phyloP scores from a whole-genome alignment of 805 yeast genomes.

The Clavispora vitiphila region DNA sequence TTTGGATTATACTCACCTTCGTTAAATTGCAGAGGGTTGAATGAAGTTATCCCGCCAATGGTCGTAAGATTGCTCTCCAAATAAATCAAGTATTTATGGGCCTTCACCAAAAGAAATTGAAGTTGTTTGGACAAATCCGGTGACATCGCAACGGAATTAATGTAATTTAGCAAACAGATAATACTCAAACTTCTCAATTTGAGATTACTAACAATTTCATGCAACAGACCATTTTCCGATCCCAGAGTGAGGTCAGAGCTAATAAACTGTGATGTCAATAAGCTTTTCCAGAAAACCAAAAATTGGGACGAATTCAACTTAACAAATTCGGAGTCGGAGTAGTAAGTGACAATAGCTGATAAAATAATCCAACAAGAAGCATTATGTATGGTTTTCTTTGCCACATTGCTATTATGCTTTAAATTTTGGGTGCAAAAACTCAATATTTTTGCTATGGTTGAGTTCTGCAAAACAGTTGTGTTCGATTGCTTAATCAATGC shows the following conservation, averaged over 20 bases:
- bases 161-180: slow-evolving; percentile 35
- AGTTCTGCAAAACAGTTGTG: slow-evolving; percentile 29
- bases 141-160: slow-evolving; percentile 31
- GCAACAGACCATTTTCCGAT: slow-evolving; percentile 13
- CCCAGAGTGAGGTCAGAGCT: slow-evolving; percentile 17
- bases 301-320: slow-evolving; percentile 40
- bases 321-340: slow-evolving; percentile 38
- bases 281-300: slow-evolving; percentile 40
- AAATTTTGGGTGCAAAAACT: slow-evolving; percentile 43
- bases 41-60: slow-evolving; percentile 30
- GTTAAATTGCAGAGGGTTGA: slow-evolving; percentile 23
- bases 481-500: slow-evolving; percentile 33
- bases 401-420: slow-evolving; percentile 29
- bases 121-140: slow-evolving; percentile 39
- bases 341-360: slow-evolving; percentile 35
- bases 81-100: slow-evolving; percentile 36
- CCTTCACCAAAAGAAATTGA: slow-evolving; percentile 36
- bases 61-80: slow-evolving; percentile 33
- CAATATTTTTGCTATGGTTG: slow-evolving; percentile 36
- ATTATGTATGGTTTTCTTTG: slow-evolving; percentile 20
- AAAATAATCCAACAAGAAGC: slow-evolving; percentile 40
- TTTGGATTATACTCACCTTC: slow-evolving; percentile 27
- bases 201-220: slow-evolving; percentile 31
- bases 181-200: slow-evolving; percentile 35
- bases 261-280: slow-evolving; percentile 38